These are phyloP conservation scores for Poronia punctata DNA, from an alignment of 495 filamentous ascomycete species.

Conservation along the genomic window DNA sequence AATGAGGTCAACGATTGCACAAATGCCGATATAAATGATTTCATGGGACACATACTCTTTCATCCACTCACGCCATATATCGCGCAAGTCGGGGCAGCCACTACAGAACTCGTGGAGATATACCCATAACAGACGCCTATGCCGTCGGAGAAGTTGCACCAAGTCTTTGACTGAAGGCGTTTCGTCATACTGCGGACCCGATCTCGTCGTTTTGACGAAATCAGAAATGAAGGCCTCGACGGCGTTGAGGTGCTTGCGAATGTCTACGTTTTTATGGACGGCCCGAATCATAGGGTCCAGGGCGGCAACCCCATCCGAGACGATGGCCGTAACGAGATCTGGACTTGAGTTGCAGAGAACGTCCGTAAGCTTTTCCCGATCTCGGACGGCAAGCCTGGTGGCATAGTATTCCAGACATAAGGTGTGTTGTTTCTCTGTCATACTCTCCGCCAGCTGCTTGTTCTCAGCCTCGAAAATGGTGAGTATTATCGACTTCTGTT, in stretches of 20 bases:
- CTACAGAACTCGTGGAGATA: constrained; percentile 57
- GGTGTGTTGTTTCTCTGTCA: constrained; percentile 46
- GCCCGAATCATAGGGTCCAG: constrained; percentile 61
- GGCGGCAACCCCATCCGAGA: constrained; percentile 48
- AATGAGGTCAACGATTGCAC: no score
- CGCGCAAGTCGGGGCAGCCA: constrained; percentile 51
- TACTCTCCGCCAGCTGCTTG: constrained; percentile 16
- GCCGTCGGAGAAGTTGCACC: constrained; percentile 46
- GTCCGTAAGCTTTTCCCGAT: constrained; percentile 53
- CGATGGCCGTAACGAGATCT: constrained; percentile 51
- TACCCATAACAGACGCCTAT: constrained; percentile 47
- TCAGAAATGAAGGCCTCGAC: constrained; percentile 53
- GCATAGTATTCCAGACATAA: constrained; percentile 53
- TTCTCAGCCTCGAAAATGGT: constrained; percentile 38
- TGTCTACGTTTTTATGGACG: constrained; percentile 57
- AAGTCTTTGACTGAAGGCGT: constrained; percentile 56
- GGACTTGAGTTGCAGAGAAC: constrained; percentile 51
- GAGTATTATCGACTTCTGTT: constrained; percentile 41
- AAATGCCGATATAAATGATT: no score
- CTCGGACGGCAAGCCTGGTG: constrained; percentile 49
- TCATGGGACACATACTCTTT: constrained; percentile 16
- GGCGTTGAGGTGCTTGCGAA: constrained; percentile 51
- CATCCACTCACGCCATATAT: constrained; percentile 44
- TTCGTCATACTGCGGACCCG: constrained; percentile 15
- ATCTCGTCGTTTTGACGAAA: constrained; percentile 43